Evolutionary conservation across 768 basidiomycete genomes (phyloP).

Genomic region (Sporobolomyces pararoseus): DNA sequence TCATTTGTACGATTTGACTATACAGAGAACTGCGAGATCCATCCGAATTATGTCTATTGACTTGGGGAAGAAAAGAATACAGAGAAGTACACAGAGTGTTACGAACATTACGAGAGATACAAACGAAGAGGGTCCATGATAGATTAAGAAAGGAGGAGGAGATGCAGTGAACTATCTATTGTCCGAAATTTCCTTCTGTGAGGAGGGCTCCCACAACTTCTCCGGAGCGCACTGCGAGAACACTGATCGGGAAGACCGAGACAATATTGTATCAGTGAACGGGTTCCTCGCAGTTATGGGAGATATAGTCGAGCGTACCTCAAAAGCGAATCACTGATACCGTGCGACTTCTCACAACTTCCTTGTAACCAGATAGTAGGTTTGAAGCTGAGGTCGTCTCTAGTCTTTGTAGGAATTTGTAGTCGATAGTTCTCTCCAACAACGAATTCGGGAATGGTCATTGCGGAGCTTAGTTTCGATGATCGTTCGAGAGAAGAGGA

Average conservation of each 20-base stretch:
- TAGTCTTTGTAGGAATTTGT: constrained; percentile 35
- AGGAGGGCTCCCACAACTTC: constrained; percentile 26
- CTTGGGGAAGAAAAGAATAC: no score
- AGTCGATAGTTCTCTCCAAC: constrained; percentile 55
- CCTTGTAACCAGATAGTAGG: constrained; percentile 52
- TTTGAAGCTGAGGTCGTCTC: constrained; percentile 26
- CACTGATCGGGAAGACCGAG: not conserved
- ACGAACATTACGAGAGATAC: not conserved
- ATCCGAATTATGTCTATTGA: no score
- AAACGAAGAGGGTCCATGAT: not conserved
- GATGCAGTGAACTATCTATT: not conserved
- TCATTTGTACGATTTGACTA: not conserved
- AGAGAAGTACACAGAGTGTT: no score
- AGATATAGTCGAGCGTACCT: constrained; percentile 49
- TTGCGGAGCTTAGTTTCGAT: constrained; percentile 21
- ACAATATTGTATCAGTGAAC: not conserved
- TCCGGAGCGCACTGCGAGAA: constrained; percentile 27
- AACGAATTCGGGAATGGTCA: constrained; percentile 47
- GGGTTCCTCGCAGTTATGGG: not conserved
- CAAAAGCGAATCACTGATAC: constrained; percentile 54
- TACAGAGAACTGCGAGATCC: no score
- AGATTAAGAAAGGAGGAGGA: not conserved
- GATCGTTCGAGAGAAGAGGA: constrained; percentile 34
- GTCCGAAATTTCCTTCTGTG: constrained; percentile 15
- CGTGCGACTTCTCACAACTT: constrained; percentile 51